Base-by-base conservation (phyloP, 345 rosid species). In the Euclidium syriacum region DNA sequence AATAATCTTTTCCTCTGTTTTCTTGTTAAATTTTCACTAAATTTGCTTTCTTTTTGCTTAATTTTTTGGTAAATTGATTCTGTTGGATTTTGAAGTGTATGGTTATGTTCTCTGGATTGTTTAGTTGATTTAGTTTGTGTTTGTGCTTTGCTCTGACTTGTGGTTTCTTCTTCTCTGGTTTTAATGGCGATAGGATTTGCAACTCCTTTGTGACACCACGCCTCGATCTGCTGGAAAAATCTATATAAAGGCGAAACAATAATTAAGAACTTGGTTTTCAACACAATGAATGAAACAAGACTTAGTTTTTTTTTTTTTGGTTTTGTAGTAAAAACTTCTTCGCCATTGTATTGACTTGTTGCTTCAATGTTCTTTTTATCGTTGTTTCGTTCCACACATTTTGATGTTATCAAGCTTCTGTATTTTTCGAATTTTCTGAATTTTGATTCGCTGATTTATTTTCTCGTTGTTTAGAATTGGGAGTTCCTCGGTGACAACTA, bases 121-220 rank as follows among this genome's bases (percentile, higher is more conserved):
- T 20, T 33, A 23, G 3, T 5, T 57, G 19, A 7, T 15, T n/a
- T 5, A 20, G 25, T 47, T 32, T 35, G 10, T 41, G 70, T 34
- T 43, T 61, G 19, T 54, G 32, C 29, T 46, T 49, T 67, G 17
- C 18, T 4, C 74, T 70, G 74, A 70, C 70, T 63, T 66, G 27
- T 69, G 58, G 36, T 35, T n/a, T 76, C 62, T 65, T 79, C 51
- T 78, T 62, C 74, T 61, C n/a, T n/a, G n/a, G n/a, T n/a, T n/a
- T n/a, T 58, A 63, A 43, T 80, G 78, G 78, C 50, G 39, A 77
- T 87, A 84, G 96, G 95, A 75, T 19, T 88, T 85, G 96, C 96
- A 42, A 82, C 85, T 60, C 85, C 91, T n/a, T 85, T 88, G 90
- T 91, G 91, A 91, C 81, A 55, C 65, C 47, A 76, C n/a, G n/a